Base-by-base conservation (phyloP, 2,329 filamentous ascomycete genomes). In the Diaporthe sp. region DNA sequence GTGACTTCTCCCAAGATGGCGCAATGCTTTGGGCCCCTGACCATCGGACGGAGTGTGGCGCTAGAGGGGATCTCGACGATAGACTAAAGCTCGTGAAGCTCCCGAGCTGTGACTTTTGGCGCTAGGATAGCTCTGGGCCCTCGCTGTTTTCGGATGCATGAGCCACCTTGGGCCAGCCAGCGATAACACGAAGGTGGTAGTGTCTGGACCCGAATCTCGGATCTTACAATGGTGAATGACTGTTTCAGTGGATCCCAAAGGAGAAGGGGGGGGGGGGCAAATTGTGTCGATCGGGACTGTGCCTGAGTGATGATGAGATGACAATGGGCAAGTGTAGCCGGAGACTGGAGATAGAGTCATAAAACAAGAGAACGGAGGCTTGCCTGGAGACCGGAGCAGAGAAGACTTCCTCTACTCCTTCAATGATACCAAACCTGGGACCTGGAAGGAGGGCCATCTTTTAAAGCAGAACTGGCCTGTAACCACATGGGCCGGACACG, bases 1-100 rank as follows among this genome's bases (percentile, higher is more conserved):
- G 49, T 58, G 49, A 58, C 68, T 31, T 25, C 22, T 39, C 55
- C 44, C 25, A 68, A 53, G 15, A 42, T 31, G 31, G 74, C 39
- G 47, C n/a, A 22, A 72, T 44, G 49, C 58, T 57, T 49, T 34
- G 60, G 51, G 44, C 49, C 44, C 55, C 60, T 68, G 60, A 44
- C 34, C 28, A 76, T 72, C 31, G 31, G 68, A 61, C 60, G 68
- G 67, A 76, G 75, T 65, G 37, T 75, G 65, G 71, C 67, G 65
- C 72, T 72, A 71, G 65, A 60, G 39, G 28, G 25, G 31, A 47
- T 34, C 12, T 53, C 55, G 49, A 72, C n/a, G 57, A 47, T 22
- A 39, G 67, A 47, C 49, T 65, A 65, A 65, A 39, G 58, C 57
- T 57, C 57, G 34, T 60, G 67, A 53, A 51, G 73, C 73, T 63